These are phyloP conservation scores for Boletus subcaerulescens DNA, from an alignment of 768 basidiomycete genomes.

Conservation along the genomic window DNA sequence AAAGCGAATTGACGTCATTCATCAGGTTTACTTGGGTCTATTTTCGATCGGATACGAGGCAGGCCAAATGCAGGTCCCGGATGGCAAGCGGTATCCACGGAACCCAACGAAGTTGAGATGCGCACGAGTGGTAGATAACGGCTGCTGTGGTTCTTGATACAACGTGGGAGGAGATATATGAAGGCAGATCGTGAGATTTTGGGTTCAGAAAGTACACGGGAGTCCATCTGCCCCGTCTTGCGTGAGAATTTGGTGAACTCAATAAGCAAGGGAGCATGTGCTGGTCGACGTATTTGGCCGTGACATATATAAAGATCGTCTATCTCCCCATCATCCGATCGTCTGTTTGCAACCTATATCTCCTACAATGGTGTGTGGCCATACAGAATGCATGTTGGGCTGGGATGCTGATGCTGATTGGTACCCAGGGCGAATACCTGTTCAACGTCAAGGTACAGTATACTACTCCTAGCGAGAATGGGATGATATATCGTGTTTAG, in stretches of 20 bases:
- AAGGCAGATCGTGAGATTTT: conserved; percentile 9
- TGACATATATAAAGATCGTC: conserved; percentile 3
- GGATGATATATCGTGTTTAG: conserved; percentile 35
- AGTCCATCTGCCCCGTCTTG: too few relatives aligned
- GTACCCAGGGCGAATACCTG: conserved; percentile 45
- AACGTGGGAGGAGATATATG: background rate
- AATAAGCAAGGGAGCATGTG: too few relatives aligned
- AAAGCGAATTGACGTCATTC: too few relatives aligned
- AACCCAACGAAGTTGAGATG: conserved; percentile 64
- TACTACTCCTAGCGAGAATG: background rate
- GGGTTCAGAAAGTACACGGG: background rate
- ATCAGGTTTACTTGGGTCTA: conserved; percentile 41
- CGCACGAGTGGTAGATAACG: conserved; percentile 14
- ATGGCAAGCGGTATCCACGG: conserved; percentile 77
- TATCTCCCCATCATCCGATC: background rate
- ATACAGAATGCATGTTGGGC: background rate
- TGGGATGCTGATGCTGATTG: conserved; percentile 1
- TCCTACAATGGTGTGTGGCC: conserved; percentile 21
- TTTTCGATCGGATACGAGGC: conserved; percentile 48
- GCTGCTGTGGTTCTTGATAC: background rate
- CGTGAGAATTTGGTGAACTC: too few relatives aligned
- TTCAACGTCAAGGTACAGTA: conserved; percentile 68
- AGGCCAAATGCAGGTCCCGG: conserved; percentile 55
- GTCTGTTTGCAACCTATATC: background rate
- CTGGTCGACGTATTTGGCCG: too few relatives aligned